Evolutionary conservation across 192 early-diverging fungal species (phyloP), one percentile per base, ranked within the genome.

Genomic region (Jimgerdemannia flammicorona): DNA sequence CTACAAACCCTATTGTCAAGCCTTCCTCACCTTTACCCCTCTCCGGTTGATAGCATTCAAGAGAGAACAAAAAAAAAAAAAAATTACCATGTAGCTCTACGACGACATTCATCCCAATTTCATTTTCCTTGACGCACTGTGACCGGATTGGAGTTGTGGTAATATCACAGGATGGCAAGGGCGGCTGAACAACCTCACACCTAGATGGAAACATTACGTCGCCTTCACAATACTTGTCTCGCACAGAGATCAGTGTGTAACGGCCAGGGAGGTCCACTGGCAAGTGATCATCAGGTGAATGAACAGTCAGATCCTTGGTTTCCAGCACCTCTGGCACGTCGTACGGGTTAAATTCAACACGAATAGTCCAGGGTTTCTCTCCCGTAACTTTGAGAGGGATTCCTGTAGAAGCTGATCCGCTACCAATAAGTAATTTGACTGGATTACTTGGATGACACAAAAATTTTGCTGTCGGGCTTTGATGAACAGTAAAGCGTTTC

Each of bases 101-200:
- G 11, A 77, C 54, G 20, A 83, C 78, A 3, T 66, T 70, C 81
- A 79, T 83, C n/a, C 81, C 81, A 20, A 79, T 69, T 54, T 83
- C 81, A 72, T 71, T 79, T 39, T 74, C 78, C 8, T 70, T 66
- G 4, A 71, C 69, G 43, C 81, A 83, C 59, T 79, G 74, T n/a
- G 81, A 83, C 3, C 75, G 78, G 74, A 83, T 83, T 19, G 81
- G 75, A 4, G 63, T 77, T 10, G 73, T 20, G 18, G 44, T 14
- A 3, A 83, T n/a, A 10, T 68, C 59, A 4, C 76, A 72, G 11
- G 42, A 6, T 54, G 81, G 81, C 44, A 79, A 54, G 29, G 78
- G 73, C 11, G 81, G 81, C 43, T 79, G 81, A 3, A 79, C 72
- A 3, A 83, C 81, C 43, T 77, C 74, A 42, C 81, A 83, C 14